Base-by-base conservation (phyloP, 2,329 filamentous ascomycete genomes). In the Tolypocladium paradoxum region DNA sequence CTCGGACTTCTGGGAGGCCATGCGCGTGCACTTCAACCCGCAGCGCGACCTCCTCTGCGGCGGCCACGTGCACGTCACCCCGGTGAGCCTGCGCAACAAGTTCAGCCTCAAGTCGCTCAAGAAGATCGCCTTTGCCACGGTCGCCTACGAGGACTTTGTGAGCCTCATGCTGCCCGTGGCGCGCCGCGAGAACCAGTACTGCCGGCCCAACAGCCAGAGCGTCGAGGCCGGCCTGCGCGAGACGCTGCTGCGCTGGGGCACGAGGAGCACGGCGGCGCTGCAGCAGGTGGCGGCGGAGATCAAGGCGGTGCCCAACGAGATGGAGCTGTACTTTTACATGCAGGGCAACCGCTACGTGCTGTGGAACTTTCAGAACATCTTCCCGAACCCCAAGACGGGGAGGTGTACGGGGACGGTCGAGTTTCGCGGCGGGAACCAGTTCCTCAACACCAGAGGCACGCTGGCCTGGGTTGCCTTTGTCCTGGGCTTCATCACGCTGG, bases 301-400 rank as follows among this genome's bases (percentile, higher is more conserved):
- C 45, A 57, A 53, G 40, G 54, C 59, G 6, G 54, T 52, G 35
- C 52, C 54, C 27, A 58, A 54, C 16, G 68, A 69, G 60, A 58
- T 50, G 27, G 65, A 68, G 12, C 54, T 71, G 43, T 69, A 60
- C 57, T 59, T 61, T 34, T 70, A 71, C 59, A 70, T 71, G 65
- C 69, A 71, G 59, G 67, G 64, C 9, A 66, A 64, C 55, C 64
- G 69, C 20, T 70, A 71, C 53, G 69, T 71, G 12, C 56, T 71
- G 37, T 71, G 70, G 69, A 70, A 71, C 51, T 71, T 72, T 48
- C 65, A 70, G 53, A 71, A 71, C 55, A 68, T 68, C 54, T 68
- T 68, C 50, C 64, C 68, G 1, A 64, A 65, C 51, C 66, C 67
- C 45, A 70, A 66, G 62, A 69, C 65, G 38, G 67, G 66, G 6